These are phyloP conservation scores for Pseudonitzschia multistriata DNA, from an alignment of 108 stramenopile species.

Conservation along the genomic window DNA sequence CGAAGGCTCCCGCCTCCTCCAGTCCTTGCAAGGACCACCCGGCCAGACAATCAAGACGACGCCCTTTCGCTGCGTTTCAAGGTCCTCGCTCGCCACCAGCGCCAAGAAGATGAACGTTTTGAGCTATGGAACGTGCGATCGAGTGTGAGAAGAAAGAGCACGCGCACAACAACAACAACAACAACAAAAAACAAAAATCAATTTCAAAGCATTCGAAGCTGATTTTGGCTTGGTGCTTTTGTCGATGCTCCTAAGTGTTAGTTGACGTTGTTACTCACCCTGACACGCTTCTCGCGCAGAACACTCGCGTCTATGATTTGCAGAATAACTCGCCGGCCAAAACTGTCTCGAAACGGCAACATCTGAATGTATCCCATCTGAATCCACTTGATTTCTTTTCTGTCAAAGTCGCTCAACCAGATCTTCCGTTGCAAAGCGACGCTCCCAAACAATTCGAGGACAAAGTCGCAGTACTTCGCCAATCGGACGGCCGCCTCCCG, in stretches of 20 bases:
- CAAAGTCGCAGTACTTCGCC: constrained; percentile 18
- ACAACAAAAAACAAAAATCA: neutral
- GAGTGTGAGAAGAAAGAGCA: neutral
- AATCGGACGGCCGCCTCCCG: constrained; percentile 9
- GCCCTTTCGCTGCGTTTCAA: constrained; percentile 29
- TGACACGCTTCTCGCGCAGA: neutral
- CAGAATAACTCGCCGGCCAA: constrained; percentile 7
- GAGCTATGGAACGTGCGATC: neutral
- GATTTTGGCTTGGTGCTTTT: neutral
- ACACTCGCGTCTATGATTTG: constrained; percentile 4
- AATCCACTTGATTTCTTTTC: constrained; percentile 19
- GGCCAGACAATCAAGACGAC: constrained; percentile 17
- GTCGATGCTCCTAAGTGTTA: no score
- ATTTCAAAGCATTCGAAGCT: neutral
- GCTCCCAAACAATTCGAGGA: constrained; percentile 22
- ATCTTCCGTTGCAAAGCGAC: constrained; percentile 6
- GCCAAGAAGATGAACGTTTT: neutral
- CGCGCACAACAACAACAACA: no score
- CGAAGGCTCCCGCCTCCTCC: neutral
- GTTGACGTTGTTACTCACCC: constrained; percentile 9
- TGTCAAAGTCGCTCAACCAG: constrained; percentile 8
- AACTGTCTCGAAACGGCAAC: constrained; percentile 4
- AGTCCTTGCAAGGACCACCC: constrained; percentile 4
- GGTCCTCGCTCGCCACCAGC: constrained; percentile 8
- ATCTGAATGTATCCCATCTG: constrained; percentile 3